These are phyloP conservation scores for Fusarium humuli DNA, from an alignment of 2,329 filamentous ascomycete genomes.

Conservation along the genomic window DNA sequence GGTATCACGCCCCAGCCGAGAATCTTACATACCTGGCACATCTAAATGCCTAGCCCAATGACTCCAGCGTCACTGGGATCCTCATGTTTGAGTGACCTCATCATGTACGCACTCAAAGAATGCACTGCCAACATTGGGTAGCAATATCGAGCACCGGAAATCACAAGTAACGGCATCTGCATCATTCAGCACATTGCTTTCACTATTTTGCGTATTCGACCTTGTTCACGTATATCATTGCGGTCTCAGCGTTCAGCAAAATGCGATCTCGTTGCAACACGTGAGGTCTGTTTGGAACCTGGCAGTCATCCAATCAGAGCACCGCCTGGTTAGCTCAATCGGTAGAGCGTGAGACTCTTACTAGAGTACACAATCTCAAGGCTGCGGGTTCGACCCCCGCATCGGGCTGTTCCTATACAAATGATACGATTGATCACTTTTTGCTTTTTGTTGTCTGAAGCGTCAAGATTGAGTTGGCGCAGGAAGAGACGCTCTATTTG, in stretches of 20 bases:
- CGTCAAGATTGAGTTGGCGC: neutral
- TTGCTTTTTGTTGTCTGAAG: neutral
- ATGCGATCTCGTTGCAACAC: neutral
- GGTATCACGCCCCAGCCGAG: neutral
- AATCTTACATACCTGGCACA: neutral
- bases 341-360: constrained; percentile 79
- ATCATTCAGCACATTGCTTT: neutral
- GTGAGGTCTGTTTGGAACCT: neutral
- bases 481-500: neutral
- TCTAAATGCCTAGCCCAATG: neutral
- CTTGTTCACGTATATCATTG: neutral
- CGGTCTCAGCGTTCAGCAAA: neutral
- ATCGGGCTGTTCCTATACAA: constrained; percentile 55
- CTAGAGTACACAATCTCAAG: constrained; percentile 59
- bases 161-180: neutral
- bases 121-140: neutral
- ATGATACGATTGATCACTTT: constrained; percentile 33
- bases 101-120: neutral
- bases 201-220: neutral
- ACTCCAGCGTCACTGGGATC: neutral
- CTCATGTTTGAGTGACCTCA: neutral
- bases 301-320: constrained; percentile 1
- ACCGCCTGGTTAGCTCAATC: constrained; percentile 55
- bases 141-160: neutral
- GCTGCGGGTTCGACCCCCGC: constrained; percentile 66